phyloP scores from a whole-genome alignment of 1,139 yeast species.

The Kodamaea fungicola region DNA sequence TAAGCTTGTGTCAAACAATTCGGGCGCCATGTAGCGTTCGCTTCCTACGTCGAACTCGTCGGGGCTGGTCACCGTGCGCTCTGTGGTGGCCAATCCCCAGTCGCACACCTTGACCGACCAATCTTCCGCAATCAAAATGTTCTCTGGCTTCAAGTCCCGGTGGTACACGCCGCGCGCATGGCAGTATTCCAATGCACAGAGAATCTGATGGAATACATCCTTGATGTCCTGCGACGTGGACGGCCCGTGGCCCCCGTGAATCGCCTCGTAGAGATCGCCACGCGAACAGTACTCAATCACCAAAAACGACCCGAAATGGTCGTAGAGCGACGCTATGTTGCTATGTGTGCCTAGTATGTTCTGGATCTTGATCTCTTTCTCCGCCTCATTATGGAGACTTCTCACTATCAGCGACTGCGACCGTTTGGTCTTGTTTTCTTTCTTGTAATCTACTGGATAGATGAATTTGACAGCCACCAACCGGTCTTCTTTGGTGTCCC shows the following conservation, averaged over 20 bases:
- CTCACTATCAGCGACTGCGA: conserved; percentile 26
- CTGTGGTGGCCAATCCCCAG: conserved; percentile 87
- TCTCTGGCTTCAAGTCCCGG: conserved; percentile 89
- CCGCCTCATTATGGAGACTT: conserved; percentile 58
- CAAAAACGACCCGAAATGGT: conserved; percentile 76
- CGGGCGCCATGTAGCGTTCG: conserved; percentile 98
- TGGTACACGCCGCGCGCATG: conserved; percentile 75
- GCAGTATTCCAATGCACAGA: conserved; percentile 75
- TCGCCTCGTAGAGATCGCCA: conserved; percentile 93
- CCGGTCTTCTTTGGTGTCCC: conserved; percentile 52
- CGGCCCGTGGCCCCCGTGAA: conserved; percentile 78
- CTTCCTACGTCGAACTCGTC: conserved; percentile 88
- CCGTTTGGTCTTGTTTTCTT: conserved; percentile 12
- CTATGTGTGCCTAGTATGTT: conserved; percentile 62
- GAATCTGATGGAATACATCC: conserved; percentile 71
- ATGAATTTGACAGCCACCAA: conserved; percentile 86
- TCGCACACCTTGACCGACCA: conserved; percentile 83
- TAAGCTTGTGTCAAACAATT: conserved; percentile 61
- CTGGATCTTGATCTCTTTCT: conserved; percentile 76
- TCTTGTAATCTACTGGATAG: conserved; percentile 44
- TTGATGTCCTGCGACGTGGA: conserved; percentile 69
- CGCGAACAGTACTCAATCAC: conserved; percentile 84
- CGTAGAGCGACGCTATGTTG: conserved; percentile 64
- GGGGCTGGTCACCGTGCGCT: conserved; percentile 45
- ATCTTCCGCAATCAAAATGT: conserved; percentile 73